These are phyloP conservation scores for Sporothrix variecibatus DNA, from an alignment of 2,329 filamentous ascomycete species.

Conservation along the genomic window DNA sequence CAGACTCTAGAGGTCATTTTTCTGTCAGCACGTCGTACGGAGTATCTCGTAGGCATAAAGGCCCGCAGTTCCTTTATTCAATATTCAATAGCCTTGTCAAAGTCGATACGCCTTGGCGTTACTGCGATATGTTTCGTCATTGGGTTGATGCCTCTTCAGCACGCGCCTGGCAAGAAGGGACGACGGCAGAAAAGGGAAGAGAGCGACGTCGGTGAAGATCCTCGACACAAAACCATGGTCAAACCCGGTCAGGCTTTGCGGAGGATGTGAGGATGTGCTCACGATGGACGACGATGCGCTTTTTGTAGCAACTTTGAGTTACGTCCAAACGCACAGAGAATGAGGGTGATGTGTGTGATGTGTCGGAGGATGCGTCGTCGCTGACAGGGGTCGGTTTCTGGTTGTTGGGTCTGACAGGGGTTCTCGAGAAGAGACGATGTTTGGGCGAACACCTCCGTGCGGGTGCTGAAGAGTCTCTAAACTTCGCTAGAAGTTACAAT, in stretches of 20 bases:
- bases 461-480: too few relatives aligned
- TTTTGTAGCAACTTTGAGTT: too few relatives aligned
- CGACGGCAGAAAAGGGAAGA: background rate
- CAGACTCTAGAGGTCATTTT: background rate
- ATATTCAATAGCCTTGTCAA: background rate
- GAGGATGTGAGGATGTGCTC: background rate
- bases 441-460: background rate
- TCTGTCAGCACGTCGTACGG: too few relatives aligned
- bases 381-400: background rate
- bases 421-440: background rate
- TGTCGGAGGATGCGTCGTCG: background rate
- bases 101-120: background rate
- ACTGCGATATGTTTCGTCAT: background rate
- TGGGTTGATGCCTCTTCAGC: background rate
- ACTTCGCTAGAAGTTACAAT: too few relatives aligned
- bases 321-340: too few relatives aligned
- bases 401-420: background rate
- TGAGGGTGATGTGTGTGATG: background rate
- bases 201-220: background rate
- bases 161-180: background rate
- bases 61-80: background rate
- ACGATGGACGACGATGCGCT: too few relatives aligned
- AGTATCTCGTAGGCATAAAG: too few relatives aligned
- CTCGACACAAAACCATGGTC: conserved; percentile 1
- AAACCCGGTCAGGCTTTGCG: background rate